Percentiles rank a stretch among this genome's conserved stretches.
Evolutionary conservation across 352 stramenopile genomes (phyloP).

Genomic region (Phytopythium aichiense): DNA sequence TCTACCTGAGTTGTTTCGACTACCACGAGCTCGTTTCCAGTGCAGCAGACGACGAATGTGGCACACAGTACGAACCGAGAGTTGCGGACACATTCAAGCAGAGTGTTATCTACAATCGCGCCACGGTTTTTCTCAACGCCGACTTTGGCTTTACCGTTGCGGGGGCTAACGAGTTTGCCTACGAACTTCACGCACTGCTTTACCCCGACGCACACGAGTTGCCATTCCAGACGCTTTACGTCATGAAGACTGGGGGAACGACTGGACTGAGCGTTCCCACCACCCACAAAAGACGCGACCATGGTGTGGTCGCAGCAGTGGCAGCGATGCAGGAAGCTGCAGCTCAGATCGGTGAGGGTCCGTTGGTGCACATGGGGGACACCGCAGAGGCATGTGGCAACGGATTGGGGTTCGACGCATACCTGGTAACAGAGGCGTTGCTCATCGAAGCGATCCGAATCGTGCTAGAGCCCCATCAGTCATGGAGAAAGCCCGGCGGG

Average conservation of each 20-base stretch:
- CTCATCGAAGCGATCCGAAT: constrained; percentile 44
- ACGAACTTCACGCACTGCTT: constrained; percentile 24
- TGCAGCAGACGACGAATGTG: neutral
- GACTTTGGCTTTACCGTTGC: constrained; percentile 26
- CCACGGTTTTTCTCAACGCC: constrained; percentile 26
- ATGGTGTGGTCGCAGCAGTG: constrained; percentile 21
- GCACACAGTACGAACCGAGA: neutral
- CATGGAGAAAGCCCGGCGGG: constrained; percentile 36
- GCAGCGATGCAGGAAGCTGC: constrained; percentile 12
- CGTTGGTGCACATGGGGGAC: constrained; percentile 10
- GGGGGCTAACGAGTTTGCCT: constrained; percentile 23
- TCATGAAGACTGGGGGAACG: neutral
- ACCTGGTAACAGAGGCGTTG: constrained; percentile 54
- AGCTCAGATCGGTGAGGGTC: constrained; percentile 14
- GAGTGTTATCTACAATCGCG: constrained; percentile 10
- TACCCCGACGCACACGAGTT: constrained; percentile 19
- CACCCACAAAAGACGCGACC: constrained; percentile 12
- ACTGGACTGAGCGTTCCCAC: neutral
- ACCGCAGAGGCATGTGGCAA: constrained; percentile 7
- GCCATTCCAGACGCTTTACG: constrained; percentile 23
- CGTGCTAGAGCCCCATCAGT: constrained; percentile 32
- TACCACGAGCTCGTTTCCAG: constrained; percentile 7
- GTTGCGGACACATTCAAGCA: constrained; percentile 7
- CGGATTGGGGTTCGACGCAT: constrained; percentile 45
- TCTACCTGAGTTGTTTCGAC: constrained; percentile 24